These are phyloP conservation scores for Penicillium longicatenatum DNA, from an alignment of 495 filamentous ascomycete genomes.

Conservation along the genomic window DNA sequence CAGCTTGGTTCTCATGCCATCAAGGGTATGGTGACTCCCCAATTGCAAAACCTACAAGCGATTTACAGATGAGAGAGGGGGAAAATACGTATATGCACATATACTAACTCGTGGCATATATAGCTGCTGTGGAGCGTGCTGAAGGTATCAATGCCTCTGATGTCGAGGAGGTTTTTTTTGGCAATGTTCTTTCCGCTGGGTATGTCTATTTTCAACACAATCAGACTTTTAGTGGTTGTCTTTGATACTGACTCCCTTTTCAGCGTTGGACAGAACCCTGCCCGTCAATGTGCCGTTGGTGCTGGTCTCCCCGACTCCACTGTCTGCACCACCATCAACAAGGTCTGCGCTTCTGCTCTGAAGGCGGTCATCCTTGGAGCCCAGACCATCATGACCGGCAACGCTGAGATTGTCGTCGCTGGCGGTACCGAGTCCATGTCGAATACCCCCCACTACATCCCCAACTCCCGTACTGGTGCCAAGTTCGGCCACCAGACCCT, in stretches of 20 bases:
- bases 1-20: constrained; percentile 91
- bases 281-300: constrained; percentile 86
- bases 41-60: neutral
- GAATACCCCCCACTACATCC: constrained; percentile 95
- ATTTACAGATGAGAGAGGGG: too few species aligned
- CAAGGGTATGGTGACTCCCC: constrained; percentile 61
- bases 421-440: constrained; percentile 98
- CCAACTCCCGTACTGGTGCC: constrained; percentile 74
- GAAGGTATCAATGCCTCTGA: constrained; percentile 81
- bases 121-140: constrained; percentile 83
- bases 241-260: constrained; percentile 13
- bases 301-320: constrained; percentile 78
- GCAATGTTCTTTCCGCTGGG: constrained; percentile 97
- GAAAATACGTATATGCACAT: neutral
- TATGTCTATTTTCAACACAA: constrained; percentile 42
- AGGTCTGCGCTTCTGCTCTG: constrained; percentile 92
- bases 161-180: constrained; percentile 95
- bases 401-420: constrained; percentile 84
- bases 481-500: constrained; percentile 89
- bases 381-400: constrained; percentile 95
- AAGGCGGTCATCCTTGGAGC: constrained; percentile 95
- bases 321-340: constrained; percentile 94
- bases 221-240: neutral
- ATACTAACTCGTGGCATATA: constrained; percentile 9
- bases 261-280: constrained; percentile 95